Conservation (phyloP, 2,329 filamentous ascomycete genomes). For the Phialophora verrucosa region DNA sequence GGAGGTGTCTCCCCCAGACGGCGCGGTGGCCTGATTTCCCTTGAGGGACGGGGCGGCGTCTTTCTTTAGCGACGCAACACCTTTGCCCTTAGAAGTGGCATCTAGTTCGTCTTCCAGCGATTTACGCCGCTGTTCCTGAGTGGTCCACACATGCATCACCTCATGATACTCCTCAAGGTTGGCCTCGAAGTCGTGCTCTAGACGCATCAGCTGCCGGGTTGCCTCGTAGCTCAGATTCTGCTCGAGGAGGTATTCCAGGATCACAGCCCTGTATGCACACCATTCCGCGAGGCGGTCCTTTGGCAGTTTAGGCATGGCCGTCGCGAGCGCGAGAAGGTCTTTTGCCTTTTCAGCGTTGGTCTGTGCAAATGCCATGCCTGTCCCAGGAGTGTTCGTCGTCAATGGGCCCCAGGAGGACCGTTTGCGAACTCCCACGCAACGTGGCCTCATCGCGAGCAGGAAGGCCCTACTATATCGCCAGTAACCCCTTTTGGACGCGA, state of each 20-base stretch:
- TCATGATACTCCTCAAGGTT: constrained; percentile 22
- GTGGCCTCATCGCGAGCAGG: constrained; percentile 22
- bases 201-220: constrained; percentile 12
- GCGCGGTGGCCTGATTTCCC: not conserved
- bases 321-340: constrained; percentile 10
- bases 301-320: constrained; percentile 9
- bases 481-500: constrained; percentile 38
- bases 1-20: too few relatives aligned
- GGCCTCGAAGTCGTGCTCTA: constrained; percentile 29
- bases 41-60: not conserved
- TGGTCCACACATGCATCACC: constrained; percentile 23
- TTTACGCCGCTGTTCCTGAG: constrained; percentile 18
- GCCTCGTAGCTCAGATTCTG: constrained; percentile 21
- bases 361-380: constrained; percentile 9
- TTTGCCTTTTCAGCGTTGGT: constrained; percentile 29
- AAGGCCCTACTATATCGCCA: constrained; percentile 36
- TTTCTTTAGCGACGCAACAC: not conserved
- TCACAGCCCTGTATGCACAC: constrained; percentile 19
- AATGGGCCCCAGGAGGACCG: not conserved
- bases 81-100: not conserved
- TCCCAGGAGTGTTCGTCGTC: constrained; percentile 12
- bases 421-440: constrained; percentile 13
- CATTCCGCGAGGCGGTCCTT: constrained; percentile 17
- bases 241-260: constrained; percentile 25
- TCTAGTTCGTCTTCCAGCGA: constrained; percentile 12